A percentile compares a stretch with the other conserved stretches of the same genome.
Evolutionary conservation across 371 early-diverging fungal genomes (phyloP).

Genomic region (Apophysomyces ossiformis): DNA sequence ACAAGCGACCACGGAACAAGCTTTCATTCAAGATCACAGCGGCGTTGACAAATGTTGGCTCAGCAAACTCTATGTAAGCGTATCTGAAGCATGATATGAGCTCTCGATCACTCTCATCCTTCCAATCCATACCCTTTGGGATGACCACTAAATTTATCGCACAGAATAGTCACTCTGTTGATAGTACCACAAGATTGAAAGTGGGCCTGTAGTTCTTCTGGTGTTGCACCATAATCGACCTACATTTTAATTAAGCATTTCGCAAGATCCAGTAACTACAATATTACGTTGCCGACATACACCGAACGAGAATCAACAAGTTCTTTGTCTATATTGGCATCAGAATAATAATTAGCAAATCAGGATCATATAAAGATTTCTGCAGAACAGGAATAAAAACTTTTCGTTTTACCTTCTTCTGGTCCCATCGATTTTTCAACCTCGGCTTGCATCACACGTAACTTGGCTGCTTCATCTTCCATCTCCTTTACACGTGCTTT

Average conservation of each 20-base stretch:
- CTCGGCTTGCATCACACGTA: constrained; percentile 90
- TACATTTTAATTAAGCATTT: constrained; percentile 21
- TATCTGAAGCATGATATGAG: constrained; percentile 42
- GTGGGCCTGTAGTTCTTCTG: constrained; percentile 93
- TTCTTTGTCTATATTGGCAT: background rate
- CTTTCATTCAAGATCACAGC: constrained; percentile 89
- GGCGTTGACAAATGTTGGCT: constrained; percentile 74
- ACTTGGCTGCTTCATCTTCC: constrained; percentile 94
- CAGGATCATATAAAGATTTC: background rate
- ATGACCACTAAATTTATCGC: constrained; percentile 94
- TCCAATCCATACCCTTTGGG: constrained; percentile 81
- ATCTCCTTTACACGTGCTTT: constrained; percentile 88
- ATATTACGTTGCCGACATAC: constrained; percentile 88
- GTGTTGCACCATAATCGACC: constrained; percentile 93
- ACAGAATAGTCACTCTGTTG: constrained; percentile 94
- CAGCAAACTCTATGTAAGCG: constrained; percentile 96
- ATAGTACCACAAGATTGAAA: constrained; percentile 95
- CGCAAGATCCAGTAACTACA: background rate
- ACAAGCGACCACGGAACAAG: constrained; percentile 83
- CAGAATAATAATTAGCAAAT: background rate
- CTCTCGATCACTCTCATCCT: background rate
- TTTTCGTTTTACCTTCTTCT: constrained; percentile 58
- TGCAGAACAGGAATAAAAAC: background rate
- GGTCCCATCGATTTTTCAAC: constrained; percentile 81
- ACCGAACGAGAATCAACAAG: constrained; percentile 84